A percentile compares a stretch with the other conserved stretches of the same genome.
Evolutionary conservation across 192 early-diverging fungal species (phyloP).

Genomic region (Paraglomus occultum): DNA sequence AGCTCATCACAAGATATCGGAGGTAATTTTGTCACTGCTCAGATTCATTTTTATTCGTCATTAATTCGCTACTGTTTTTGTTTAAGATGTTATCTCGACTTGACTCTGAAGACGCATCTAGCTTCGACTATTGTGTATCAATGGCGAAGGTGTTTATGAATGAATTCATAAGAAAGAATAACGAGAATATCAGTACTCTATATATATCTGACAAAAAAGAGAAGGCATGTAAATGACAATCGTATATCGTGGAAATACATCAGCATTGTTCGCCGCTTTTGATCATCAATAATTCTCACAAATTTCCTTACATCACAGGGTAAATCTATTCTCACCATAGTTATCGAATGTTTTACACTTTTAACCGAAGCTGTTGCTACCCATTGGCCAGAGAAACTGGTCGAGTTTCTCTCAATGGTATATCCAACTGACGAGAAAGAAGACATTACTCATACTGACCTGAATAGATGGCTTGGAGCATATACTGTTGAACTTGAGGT

Average conservation of each 20-base stretch:
- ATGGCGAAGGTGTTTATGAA: slow-evolving; percentile 30
- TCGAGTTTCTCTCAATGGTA: slow-evolving; percentile 15
- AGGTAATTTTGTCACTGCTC: slow-evolving; percentile 27
- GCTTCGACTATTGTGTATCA: slow-evolving; percentile 24
- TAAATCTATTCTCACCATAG: slow-evolving; percentile 28
- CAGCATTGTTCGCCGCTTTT: background rate
- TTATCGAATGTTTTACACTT: slow-evolving; percentile 10
- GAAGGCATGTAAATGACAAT: slow-evolving; percentile 23
- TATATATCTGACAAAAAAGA: slow-evolving; percentile 17
- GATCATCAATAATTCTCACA: no score
- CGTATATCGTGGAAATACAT: no score
- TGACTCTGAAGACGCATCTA: slow-evolving; percentile 5
- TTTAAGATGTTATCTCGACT: slow-evolving; percentile 12
- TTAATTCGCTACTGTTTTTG: background rate
- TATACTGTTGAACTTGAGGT: slow-evolving; percentile 34
- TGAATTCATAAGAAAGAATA: slow-evolving; percentile 31
- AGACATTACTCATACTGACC: slow-evolving; percentile 6
- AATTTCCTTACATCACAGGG: background rate
- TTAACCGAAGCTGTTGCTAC: slow-evolving; percentile 24
- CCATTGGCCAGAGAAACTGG: slow-evolving; percentile 35
- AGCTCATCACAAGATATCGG: slow-evolving; percentile 34
- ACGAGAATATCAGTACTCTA: background rate
- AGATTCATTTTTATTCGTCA: background rate
- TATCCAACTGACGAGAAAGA: slow-evolving; percentile 5
- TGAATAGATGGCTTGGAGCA: slow-evolving; percentile 25